These are phyloP conservation scores for Trichopus zeylanicus DNA, from an alignment of 116 monocot species.

Conservation along the genomic window DNA sequence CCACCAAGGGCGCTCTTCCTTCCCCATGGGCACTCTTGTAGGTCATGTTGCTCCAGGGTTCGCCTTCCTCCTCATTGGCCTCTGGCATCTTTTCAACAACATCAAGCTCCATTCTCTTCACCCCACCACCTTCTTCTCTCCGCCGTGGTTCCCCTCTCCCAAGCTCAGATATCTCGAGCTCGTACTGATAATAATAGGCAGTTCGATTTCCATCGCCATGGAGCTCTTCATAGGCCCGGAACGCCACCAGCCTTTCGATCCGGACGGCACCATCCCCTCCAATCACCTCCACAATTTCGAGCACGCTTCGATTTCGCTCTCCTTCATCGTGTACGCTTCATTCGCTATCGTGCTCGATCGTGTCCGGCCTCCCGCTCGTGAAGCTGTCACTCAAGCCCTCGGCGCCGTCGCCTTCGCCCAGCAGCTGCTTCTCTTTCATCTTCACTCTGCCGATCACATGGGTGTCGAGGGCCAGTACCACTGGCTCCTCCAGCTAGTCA, in stretches of 20 bases:
- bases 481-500: constrained; percentile 38
- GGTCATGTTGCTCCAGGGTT: constrained; percentile 27
- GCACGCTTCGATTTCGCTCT: constrained; percentile 28
- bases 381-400: constrained; percentile 1
- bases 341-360: constrained; percentile 18
- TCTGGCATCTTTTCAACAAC: constrained; percentile 34
- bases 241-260: constrained; percentile 24
- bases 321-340: constrained; percentile 20
- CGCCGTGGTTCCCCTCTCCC: constrained; percentile 16
- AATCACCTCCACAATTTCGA: constrained; percentile 40
- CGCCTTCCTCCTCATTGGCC: constrained; percentile 21
- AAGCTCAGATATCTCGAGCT: constrained; percentile 10
- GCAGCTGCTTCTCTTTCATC: constrained; percentile 15
- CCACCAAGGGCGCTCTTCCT: background rate
- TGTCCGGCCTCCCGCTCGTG: background rate
- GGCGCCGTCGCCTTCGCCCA: constrained; percentile 9
- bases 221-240: constrained; percentile 40
- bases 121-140: constrained; percentile 15
- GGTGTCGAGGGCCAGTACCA: constrained; percentile 40
- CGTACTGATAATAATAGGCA: constrained; percentile 15
- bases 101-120: constrained; percentile 20
- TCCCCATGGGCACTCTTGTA: constrained; percentile 21
- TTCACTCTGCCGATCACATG: constrained; percentile 27
- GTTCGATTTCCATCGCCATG: constrained; percentile 18
- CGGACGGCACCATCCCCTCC: constrained; percentile 24